phyloP scores from a whole-genome alignment of 1,139 yeast genomes.

The Yamadazyma triangularis region DNA sequence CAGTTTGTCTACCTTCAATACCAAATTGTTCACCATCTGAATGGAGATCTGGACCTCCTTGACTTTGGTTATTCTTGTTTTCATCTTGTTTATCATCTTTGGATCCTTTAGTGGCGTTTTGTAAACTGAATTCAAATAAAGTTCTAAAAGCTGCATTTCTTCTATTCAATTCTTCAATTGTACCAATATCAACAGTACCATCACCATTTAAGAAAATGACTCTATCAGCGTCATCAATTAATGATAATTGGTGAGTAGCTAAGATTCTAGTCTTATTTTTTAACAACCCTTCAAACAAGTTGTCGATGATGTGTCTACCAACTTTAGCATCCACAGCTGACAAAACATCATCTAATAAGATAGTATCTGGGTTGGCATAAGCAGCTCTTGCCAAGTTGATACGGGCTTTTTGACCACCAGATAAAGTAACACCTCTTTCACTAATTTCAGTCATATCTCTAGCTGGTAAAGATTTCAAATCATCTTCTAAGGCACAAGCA shows the following conservation, averaged over 20 bases:
- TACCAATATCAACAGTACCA: constrained; percentile 32
- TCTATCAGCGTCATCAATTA: constrained; percentile 29
- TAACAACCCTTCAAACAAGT: constrained; percentile 29
- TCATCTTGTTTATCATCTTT: too few relatives aligned
- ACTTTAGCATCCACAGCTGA: constrained; percentile 41
- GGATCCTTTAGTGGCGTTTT: constrained; percentile 6
- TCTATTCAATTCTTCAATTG: constrained; percentile 21
- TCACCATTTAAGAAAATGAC: constrained; percentile 30
- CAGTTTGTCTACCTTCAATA: constrained; percentile 24
- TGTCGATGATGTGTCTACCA: constrained; percentile 32
- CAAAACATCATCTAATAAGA: constrained; percentile 39
- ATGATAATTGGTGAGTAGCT: constrained; percentile 37
- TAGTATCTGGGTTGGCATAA: constrained; percentile 28
- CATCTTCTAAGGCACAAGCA: constrained; percentile 41
- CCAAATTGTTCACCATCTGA: constrained; percentile 6
- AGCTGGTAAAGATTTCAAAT: constrained; percentile 28
- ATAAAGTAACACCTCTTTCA: constrained; percentile 39
- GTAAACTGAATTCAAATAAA: constrained; percentile 24
- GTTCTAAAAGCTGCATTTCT: constrained; percentile 23
- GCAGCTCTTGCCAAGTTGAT: constrained; percentile 41
- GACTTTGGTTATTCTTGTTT: too few relatives aligned
- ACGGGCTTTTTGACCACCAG: constrained; percentile 43
- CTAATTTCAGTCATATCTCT: constrained; percentile 39
- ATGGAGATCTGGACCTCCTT: background rate
- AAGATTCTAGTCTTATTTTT: constrained; percentile 26